Conservation (phyloP, 2,329 filamentous ascomycete genomes). For the Teratosphaeria viscida region DNA sequence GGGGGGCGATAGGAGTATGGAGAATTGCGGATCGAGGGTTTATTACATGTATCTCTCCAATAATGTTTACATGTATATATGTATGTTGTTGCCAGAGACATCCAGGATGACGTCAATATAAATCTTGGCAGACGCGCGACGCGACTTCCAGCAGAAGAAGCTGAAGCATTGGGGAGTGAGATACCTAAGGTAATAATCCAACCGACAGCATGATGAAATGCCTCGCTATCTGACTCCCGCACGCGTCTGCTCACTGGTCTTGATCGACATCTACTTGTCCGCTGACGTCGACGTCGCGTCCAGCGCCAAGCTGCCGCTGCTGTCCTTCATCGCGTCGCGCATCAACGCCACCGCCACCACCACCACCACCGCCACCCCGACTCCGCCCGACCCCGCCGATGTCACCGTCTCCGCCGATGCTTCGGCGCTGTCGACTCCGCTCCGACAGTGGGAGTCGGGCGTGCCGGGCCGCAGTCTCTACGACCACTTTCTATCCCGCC, state of each 20-base stretch:
- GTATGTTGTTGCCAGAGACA: not conserved
- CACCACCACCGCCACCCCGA: not conserved
- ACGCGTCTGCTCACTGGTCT: constrained; percentile 70
- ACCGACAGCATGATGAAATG: constrained; percentile 40
- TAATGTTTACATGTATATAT: too few relatives aligned
- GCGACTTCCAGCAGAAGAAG: not conserved
- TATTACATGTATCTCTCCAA: too few relatives aligned
- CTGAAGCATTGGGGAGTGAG: too few relatives aligned
- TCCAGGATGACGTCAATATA: not conserved
- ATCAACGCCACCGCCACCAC: constrained; percentile 26
- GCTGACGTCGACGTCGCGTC: constrained; percentile 12
- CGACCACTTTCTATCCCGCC: constrained; percentile 68
- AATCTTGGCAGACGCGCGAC: not conserved
- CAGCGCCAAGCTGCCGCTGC: constrained; percentile 49
- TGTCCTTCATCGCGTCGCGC: constrained; percentile 69
- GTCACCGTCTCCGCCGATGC: not conserved
- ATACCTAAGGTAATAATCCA: too few relatives aligned
- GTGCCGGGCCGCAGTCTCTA: constrained; percentile 74
- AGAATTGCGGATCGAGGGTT: too few relatives aligned
- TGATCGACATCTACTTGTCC: constrained; percentile 63
- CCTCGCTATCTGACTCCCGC: constrained; percentile 78
- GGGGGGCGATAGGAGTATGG: too few relatives aligned
- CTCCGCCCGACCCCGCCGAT: constrained; percentile 8
- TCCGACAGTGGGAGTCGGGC: constrained; percentile 20
- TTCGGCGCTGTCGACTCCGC: constrained; percentile 23